These are phyloP conservation scores for Vicia villosa DNA, from an alignment of 306 rosid genomes.

Conservation along the genomic window DNA sequence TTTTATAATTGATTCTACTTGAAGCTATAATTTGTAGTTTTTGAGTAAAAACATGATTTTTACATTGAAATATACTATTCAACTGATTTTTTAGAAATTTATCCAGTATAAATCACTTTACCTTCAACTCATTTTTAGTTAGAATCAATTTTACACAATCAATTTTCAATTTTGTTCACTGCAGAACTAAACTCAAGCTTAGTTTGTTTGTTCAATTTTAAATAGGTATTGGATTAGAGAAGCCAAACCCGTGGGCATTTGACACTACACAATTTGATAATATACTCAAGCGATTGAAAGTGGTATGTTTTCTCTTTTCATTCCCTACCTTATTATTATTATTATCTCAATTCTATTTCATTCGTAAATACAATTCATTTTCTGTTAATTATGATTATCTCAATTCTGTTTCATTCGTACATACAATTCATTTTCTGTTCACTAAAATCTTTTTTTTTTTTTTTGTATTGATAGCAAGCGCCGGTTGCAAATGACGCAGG, in stretches of 20 bases:
- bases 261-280: conserved; percentile 88
- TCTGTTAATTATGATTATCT: neutral
- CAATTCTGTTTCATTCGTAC: neutral
- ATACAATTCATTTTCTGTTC: neutral
- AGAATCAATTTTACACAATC: no score
- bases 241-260: conserved; percentile 93
- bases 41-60: no score
- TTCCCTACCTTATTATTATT: neutral
- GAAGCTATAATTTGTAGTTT: no score
- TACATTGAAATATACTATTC: no score
- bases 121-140: no score
- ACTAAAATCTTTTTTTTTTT: conserved; percentile 12
- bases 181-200: neutral
- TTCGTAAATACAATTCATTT: neutral
- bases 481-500: conserved; percentile 56
- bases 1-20: no score
- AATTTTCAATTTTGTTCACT: no score
- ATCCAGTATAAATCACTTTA: no score
- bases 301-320: conserved; percentile 49
- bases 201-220: neutral
- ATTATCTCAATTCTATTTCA: neutral
- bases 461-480: conserved; percentile 60
- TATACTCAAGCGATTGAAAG: conserved; percentile 94
- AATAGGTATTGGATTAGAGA: conserved; percentile 82
- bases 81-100: no score